phyloP scores from a whole-genome alignment of 495 filamentous ascomycete species.

The Penicillium maclennaniae region DNA sequence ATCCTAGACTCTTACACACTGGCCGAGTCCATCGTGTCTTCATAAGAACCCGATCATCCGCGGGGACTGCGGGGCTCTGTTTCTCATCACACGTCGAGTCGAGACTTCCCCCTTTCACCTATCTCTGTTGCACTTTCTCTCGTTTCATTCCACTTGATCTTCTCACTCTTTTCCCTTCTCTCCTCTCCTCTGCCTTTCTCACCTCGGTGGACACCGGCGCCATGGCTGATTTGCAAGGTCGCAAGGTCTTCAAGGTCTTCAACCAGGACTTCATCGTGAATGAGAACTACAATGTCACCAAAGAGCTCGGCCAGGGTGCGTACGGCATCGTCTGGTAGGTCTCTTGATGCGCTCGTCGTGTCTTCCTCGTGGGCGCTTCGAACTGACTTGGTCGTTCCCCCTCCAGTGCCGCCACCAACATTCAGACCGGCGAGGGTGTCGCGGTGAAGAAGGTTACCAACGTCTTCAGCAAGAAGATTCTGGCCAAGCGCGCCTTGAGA shows the following conservation, averaged over 20 bases:
- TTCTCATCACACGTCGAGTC: slow-evolving; percentile 15
- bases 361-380: background rate
- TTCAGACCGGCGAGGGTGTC: slow-evolving; percentile 87
- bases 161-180: slow-evolving; percentile 2
- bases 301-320: slow-evolving; percentile 95
- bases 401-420: slow-evolving; percentile 84
- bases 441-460: slow-evolving; percentile 99
- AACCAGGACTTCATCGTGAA: slow-evolving; percentile 99
- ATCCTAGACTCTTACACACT: no score
- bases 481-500: slow-evolving; percentile 93
- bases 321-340: slow-evolving; percentile 98
- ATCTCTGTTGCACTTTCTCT: slow-evolving; percentile 11
- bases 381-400: slow-evolving; percentile 1
- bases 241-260: slow-evolving; percentile 99
- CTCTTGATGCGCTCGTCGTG: background rate
- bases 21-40: background rate
- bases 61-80: slow-evolving; percentile 27
- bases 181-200: slow-evolving; percentile 2
- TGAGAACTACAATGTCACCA: slow-evolving; percentile 96
- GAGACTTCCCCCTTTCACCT: slow-evolving; percentile 8
- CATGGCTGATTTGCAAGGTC: slow-evolving; percentile 78
- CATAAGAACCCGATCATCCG: slow-evolving; percentile 20
- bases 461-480: slow-evolving; percentile 99
- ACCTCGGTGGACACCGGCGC: slow-evolving; percentile 8
- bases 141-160: slow-evolving; percentile 5